Evolutionary conservation across 208 protist genomes (phyloP), one percentile per base, ranked within the genome.

Genomic region (Polymyxa betae): DNA sequence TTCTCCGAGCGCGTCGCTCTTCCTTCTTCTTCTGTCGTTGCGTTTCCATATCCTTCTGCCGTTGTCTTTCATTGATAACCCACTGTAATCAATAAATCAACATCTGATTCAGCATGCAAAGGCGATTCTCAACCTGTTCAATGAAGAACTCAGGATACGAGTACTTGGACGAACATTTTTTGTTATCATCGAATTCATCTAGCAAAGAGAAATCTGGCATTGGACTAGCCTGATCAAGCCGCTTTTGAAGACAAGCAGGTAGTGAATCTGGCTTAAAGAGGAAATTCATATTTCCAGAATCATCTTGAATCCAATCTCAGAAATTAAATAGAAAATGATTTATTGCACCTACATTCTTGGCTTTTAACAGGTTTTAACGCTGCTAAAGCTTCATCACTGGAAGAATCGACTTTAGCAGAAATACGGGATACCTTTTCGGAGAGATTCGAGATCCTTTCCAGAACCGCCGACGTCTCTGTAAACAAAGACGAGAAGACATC

Each of bases 81-180:
- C 72, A 82, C 72, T 82, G n/a, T 43, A 82, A 66, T 29, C 54
- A 29, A 16, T 5, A 82, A 35, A 40, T 82, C n/a, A n/a, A 38
- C 35, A 82, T 45, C 35, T 5, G 72, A 82, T 38, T 5, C n/a
- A 40, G 10, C 72, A 82, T 82, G 35, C 12, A n/a, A 43, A 82
- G 5, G 72, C 5, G 24, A 60, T 24, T 60, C 5, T 29, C 5
- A 60, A 82, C 72, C 72, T 82, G 72, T 82, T 82, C 72, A 43
- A 82, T 82, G 72, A 82, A 82, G 72, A 82, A 82, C 16, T 82
- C 72, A 5, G 72, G 72, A 82, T 82, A n/a, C 35, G 72, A 82
- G n/a, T 82, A 82, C 72, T 82, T 82, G 5, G 72, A 35, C 35
- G 72, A 5, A 82, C 72, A 82, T 20, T 82, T 82, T 12, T 82